These are phyloP conservation scores for Backusella macrospora DNA, from an alignment of 192 early-diverging fungal genomes.

Conservation along the genomic window DNA sequence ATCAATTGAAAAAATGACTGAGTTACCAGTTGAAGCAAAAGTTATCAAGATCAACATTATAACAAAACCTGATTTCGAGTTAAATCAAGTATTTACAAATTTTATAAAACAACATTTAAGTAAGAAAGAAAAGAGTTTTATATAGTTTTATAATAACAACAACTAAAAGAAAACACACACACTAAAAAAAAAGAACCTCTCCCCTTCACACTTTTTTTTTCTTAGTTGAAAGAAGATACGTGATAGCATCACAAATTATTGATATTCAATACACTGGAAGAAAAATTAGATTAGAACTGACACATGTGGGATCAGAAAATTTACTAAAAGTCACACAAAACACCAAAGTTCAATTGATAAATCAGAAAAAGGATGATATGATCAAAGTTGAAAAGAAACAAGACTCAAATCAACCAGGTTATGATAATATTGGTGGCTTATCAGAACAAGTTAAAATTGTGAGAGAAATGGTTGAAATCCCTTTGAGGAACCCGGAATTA, in stretches of 20 bases:
- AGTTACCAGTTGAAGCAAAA: slow-evolving; percentile 24
- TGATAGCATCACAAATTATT: slow-evolving; percentile 45
- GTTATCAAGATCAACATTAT: slow-evolving; percentile 47
- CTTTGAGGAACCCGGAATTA: slow-evolving; percentile 69
- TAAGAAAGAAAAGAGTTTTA: slow-evolving; percentile 25
- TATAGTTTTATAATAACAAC: too few relatives aligned
- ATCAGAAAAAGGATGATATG: slow-evolving; percentile 23
- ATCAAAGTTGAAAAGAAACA: slow-evolving; percentile 22
- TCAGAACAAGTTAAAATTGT: slow-evolving; percentile 69
- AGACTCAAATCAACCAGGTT: slow-evolving; percentile 41
- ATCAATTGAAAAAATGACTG: slow-evolving; percentile 19
- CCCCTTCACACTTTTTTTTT: background rate
- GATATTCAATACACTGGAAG: slow-evolving; percentile 63
- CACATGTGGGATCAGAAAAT: background rate
- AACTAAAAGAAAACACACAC: too few relatives aligned
- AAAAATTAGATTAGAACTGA: slow-evolving; percentile 46
- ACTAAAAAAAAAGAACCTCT: too few relatives aligned
- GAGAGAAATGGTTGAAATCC: slow-evolving; percentile 83
- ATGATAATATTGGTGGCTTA: slow-evolving; percentile 82
- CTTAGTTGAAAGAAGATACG: slow-evolving; percentile 64
- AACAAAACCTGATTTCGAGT: slow-evolving; percentile 38
- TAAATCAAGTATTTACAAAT: slow-evolving; percentile 52
- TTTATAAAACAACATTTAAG: slow-evolving; percentile 67
- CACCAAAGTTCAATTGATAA: slow-evolving; percentile 29
- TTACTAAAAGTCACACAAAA: slow-evolving; percentile 11